Percentiles rank a stretch among this genome's conserved stretches.
These are phyloP conservation scores for Pythium rhizo-oryzae DNA, from an alignment of 352 stramenopile genomes.

Conservation along the genomic window DNA sequence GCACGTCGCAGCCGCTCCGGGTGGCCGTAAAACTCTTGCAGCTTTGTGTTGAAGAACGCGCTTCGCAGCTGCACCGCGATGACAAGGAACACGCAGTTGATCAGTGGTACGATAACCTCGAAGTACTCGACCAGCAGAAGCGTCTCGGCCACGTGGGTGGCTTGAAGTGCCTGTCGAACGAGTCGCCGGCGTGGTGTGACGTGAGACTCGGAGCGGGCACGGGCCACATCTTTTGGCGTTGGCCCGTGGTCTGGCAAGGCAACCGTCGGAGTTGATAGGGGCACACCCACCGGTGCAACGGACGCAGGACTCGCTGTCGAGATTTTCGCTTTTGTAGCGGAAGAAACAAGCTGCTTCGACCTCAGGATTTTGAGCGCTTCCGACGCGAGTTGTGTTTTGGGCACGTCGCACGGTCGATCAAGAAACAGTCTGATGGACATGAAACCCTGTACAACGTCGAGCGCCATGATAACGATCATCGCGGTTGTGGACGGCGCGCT, in stretches of 20 bases:
- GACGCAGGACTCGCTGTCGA: neutral
- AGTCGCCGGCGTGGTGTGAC: neutral
- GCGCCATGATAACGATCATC: slow-evolving; percentile 23
- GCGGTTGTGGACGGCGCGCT: slow-evolving; percentile 18
- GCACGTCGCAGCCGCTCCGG: neutral
- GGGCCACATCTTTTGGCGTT: neutral
- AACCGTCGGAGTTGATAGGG: neutral
- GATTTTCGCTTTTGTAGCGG: neutral
- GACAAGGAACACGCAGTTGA: slow-evolving; percentile 25
- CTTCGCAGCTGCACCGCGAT: slow-evolving; percentile 3
- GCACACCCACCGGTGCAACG: neutral
- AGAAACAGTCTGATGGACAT: slow-evolving; percentile 29
- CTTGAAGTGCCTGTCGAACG: slow-evolving; percentile 14
- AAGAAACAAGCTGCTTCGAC: neutral
- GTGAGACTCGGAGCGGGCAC: neutral
- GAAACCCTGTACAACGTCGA: slow-evolving; percentile 26
- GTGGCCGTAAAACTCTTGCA: slow-evolving; percentile 14
- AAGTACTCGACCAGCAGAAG: slow-evolving; percentile 37
- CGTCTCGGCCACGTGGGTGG: slow-evolving; percentile 21
- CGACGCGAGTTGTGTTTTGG: slow-evolving; percentile 3
- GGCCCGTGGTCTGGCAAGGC: neutral
- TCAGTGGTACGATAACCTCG: slow-evolving; percentile 24
- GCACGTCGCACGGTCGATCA: slow-evolving; percentile 14
- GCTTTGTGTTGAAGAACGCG: slow-evolving; percentile 22
- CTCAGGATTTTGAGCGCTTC: neutral